Evolutionary conservation across 441 rosid species (phyloP), one percentile per base, ranked within the genome.

Genomic region (Populus trichocarpa): DNA sequence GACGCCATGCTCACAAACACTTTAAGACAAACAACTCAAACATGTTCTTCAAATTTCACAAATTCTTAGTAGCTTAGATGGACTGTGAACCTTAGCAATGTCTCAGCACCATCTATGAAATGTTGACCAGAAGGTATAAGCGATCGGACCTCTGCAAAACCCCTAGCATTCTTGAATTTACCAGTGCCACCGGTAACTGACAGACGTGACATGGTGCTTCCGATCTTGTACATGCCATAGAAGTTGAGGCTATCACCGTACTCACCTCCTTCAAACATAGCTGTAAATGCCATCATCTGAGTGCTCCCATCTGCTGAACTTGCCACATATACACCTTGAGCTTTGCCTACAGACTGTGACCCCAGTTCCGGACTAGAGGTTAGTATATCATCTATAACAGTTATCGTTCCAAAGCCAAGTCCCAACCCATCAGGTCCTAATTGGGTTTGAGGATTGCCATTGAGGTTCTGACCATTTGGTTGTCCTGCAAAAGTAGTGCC

Each of bases 181-280:
- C 97, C 97, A 0, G 97, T 92, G 35, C 97, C 97, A 28, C 97
- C 95, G 90, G 90, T 91, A 68, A 92, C 78, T 1, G 92, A 87
- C 67, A 92, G 77, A 79, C 87, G 93, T 4, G 97, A 91, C 77
- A 89, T 88, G 0, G 97, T 88, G 67, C 76, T 89, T 10, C 84
- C 92, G 0, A 89, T 89, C 70, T 84, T 83, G 30, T 86, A 89
- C 11, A 89, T 89, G 22, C 97, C 94, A 5, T 88, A 90, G 82
- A 90, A 85, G 83, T 92, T 88, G 82, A 93, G 81, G 70, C 88
- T 90, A 72, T 90, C 90, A 3, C 75, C 81, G 28, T 89, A 90
- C 36, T 91, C 90, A 0, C 97, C 90, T 0, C 81, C 81, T 78
- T 84, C 84, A 30, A 92, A 90, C 92, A 90, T 89, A 3, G 89